Conservation (phyloP, 1,139 yeast genomes). For the Saccharomyces uvarum region DNA sequence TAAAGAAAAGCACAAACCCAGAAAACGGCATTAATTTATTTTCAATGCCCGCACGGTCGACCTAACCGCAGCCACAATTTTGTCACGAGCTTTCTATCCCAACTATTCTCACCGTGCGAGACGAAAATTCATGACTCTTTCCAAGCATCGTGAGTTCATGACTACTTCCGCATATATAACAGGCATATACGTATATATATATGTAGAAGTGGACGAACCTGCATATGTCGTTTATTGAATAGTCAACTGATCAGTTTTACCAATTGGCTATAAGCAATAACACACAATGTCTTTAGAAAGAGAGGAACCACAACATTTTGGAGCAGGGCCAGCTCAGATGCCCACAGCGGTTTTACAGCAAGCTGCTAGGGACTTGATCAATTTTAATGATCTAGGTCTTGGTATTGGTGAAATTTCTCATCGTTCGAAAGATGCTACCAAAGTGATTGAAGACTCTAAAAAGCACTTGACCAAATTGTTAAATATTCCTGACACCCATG, state of each 20-base stretch:
- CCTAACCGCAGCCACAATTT: neutral
- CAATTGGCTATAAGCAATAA: neutral
- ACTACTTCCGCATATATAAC: neutral
- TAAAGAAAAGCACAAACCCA: neutral
- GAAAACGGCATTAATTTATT: neutral
- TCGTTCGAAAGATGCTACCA: slow-evolving; percentile 75
- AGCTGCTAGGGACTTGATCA: slow-evolving; percentile 76
- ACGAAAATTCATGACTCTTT: neutral
- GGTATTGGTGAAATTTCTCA: slow-evolving; percentile 96
- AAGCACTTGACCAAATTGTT: slow-evolving; percentile 54
- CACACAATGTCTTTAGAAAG: slow-evolving; percentile 40
- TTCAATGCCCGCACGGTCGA: neutral
- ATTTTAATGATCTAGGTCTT: slow-evolving; percentile 59
- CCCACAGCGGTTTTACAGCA: slow-evolving; percentile 78
- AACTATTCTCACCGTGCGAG: neutral
- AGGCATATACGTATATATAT: neutral
- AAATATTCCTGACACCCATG: slow-evolving; percentile 82
- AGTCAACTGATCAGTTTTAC: neutral
- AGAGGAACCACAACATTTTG: slow-evolving; percentile 77
- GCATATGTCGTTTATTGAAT: neutral
- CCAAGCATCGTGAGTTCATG: neutral
- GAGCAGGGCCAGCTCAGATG: slow-evolving; percentile 94
- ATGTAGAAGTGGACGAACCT: neutral
- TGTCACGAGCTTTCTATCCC: neutral
- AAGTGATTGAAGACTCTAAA: slow-evolving; percentile 72